Evolutionary conservation across 2,329 filamentous ascomycete species (phyloP).

Genomic region (Clonostachys sp.): DNA sequence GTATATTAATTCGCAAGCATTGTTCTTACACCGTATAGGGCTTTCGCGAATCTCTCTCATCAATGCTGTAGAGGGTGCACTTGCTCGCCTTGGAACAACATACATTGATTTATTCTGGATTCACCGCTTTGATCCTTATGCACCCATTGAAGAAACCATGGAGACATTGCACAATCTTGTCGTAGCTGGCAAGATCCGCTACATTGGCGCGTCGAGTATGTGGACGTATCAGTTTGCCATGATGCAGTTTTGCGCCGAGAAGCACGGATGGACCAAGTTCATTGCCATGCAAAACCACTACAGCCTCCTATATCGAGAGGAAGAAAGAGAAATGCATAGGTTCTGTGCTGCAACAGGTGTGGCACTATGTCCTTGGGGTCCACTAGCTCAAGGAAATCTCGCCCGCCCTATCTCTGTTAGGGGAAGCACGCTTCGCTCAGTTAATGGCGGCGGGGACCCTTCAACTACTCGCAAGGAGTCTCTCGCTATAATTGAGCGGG

Average conservation of each 20-base stretch:
- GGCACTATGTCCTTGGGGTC: slow-evolving; percentile 23
- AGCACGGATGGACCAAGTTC: slow-evolving; percentile 51
- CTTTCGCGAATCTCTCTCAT: slow-evolving; percentile 60
- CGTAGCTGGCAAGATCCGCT: slow-evolving; percentile 43
- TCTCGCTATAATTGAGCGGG: slow-evolving; percentile 15
- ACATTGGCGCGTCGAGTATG: slow-evolving; percentile 34
- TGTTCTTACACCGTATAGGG: neutral
- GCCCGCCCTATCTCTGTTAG: slow-evolving; percentile 6
- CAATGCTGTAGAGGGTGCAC: slow-evolving; percentile 55
- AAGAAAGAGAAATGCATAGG: slow-evolving; percentile 38
- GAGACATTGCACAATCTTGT: slow-evolving; percentile 49
- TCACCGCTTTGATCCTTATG: slow-evolving; percentile 45
- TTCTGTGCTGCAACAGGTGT: slow-evolving; percentile 35
- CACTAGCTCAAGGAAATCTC: too few species aligned
- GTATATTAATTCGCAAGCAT: neutral
- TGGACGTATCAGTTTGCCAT: slow-evolving; percentile 39
- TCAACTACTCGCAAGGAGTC: neutral
- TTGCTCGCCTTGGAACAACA: slow-evolving; percentile 43
- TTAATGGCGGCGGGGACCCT: slow-evolving; percentile 7
- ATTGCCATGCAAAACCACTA: slow-evolving; percentile 54
- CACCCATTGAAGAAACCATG: slow-evolving; percentile 50
- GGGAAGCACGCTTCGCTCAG: slow-evolving; percentile 21
- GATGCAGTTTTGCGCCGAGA: slow-evolving; percentile 46
- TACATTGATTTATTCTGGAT: slow-evolving; percentile 54
- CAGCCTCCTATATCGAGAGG: slow-evolving; percentile 52